phyloP scores from a whole-genome alignment of 2,329 filamentous ascomycete genomes.

The Aphanocladium album region DNA sequence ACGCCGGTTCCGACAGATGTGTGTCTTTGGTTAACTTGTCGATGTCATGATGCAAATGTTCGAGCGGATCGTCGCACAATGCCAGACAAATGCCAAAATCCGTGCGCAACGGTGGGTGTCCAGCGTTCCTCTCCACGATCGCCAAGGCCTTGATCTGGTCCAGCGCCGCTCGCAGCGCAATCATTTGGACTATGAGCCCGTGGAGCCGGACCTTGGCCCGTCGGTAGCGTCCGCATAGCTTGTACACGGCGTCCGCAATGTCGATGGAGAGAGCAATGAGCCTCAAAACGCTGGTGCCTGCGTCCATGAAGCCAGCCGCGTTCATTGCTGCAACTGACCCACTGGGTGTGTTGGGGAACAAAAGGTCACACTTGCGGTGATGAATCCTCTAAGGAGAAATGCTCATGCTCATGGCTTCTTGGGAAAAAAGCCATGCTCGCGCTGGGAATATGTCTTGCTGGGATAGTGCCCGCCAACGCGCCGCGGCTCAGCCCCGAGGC shows the following conservation, averaged over 20 bases:
- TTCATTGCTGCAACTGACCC: not conserved
- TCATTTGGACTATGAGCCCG: not conserved
- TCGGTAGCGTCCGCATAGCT: not conserved
- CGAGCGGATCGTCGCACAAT: not conserved
- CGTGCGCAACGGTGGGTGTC: not conserved
- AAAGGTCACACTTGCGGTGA: too few relatives aligned
- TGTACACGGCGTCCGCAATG: not conserved
- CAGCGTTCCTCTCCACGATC: not conserved
- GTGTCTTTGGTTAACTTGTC: not conserved
- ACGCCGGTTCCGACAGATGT: not conserved
- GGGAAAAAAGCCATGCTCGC: too few relatives aligned
- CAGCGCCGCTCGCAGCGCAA: not conserved
- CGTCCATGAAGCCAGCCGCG: not conserved
- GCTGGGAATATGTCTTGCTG: too few relatives aligned
- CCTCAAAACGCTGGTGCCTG: not conserved
- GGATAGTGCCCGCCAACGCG: too few relatives aligned
- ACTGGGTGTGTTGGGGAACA: too few relatives aligned
- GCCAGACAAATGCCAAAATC: not conserved
- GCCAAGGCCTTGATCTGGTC: not conserved
- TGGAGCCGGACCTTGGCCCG: not conserved
- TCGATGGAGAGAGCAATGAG: not conserved
- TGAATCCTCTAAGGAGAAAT: too few relatives aligned
- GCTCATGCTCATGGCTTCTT: too few relatives aligned
- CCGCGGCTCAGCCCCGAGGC: too few relatives aligned
- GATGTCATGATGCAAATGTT: not conserved